Conservation (phyloP, 2,329 filamentous ascomycete genomes). For the Grosmannia serpens region DNA sequence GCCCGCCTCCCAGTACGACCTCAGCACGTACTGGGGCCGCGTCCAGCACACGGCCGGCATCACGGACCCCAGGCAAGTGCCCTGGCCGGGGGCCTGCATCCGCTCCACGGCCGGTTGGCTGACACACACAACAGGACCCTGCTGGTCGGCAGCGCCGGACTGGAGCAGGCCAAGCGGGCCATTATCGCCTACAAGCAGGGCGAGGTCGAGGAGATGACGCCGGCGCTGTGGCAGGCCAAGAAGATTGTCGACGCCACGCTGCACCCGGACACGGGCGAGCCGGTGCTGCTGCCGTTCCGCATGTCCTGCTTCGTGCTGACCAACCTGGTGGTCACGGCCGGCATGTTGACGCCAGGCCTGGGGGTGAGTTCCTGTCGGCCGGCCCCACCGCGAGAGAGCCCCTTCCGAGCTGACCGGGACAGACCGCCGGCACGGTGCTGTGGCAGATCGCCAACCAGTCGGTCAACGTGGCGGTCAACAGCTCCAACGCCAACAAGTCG, state of each 20-base stretch:
- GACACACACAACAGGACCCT: slow-evolving; percentile 47
- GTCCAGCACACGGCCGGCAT: slow-evolving; percentile 83
- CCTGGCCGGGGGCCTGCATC: slow-evolving; percentile 26
- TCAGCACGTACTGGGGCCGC: slow-evolving; percentile 88
- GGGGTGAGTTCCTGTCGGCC: no score
- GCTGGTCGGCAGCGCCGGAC: slow-evolving; percentile 62
- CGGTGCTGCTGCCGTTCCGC: slow-evolving; percentile 87
- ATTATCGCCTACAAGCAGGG: slow-evolving; percentile 81
- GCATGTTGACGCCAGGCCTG: slow-evolving; percentile 90
- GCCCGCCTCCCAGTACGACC: slow-evolving; percentile 83
- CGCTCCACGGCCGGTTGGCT: background rate
- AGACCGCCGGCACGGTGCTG: slow-evolving; percentile 73
- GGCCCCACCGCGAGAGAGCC: no score
- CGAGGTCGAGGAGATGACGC: slow-evolving; percentile 67
- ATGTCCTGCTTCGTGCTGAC: slow-evolving; percentile 95
- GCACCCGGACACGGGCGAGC: slow-evolving; percentile 87
- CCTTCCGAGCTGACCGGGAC: slow-evolving; percentile 6
- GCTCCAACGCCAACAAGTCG: slow-evolving; percentile 95
- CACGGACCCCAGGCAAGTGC: slow-evolving; percentile 67
- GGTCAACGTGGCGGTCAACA: slow-evolving; percentile 96
- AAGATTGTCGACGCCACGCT: slow-evolving; percentile 94
- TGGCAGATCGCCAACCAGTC: slow-evolving; percentile 98
- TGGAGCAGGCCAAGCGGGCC: slow-evolving; percentile 76
- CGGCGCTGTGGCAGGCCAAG: slow-evolving; percentile 89
- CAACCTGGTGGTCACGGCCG: slow-evolving; percentile 87